Conservation (phyloP, 768 basidiomycete genomes). For the Chlorophyllum brunneum region DNA sequence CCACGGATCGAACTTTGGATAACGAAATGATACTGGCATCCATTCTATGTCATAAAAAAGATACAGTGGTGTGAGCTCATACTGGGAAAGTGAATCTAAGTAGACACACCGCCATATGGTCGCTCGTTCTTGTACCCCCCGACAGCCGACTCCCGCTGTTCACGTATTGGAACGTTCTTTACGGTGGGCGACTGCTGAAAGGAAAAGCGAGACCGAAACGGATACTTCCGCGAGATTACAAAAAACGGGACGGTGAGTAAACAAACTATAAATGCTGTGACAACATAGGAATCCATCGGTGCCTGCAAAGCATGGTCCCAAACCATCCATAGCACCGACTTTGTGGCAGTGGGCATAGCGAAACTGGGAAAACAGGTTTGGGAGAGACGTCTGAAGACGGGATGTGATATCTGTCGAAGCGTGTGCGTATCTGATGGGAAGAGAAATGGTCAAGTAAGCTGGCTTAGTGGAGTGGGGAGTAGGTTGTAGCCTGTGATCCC, state of each 20-base stretch:
- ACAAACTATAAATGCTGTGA: slow-evolving; percentile 1
- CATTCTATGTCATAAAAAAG: slow-evolving; percentile 36
- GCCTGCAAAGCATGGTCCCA: not conserved
- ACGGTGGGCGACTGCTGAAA: not conserved
- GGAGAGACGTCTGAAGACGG: not conserved
- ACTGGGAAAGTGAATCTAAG: not conserved
- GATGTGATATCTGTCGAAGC: not conserved
- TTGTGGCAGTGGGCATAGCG: not conserved
- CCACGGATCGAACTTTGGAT: slow-evolving; percentile 45
- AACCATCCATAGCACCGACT: not conserved
- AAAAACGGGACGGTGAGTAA: not conserved
- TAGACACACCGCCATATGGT: slow-evolving; percentile 1
- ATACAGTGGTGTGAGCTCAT: slow-evolving; percentile 14
- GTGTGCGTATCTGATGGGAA: too few species aligned
- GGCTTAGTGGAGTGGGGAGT: too few species aligned
- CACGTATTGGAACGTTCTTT: not conserved
- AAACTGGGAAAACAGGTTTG: not conserved
- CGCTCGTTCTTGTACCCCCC: not conserved
- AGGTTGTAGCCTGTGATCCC: too few species aligned
- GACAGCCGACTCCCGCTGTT: not conserved
- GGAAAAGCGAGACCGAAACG: not conserved
- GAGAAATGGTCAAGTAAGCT: too few species aligned
- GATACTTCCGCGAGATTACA: not conserved
- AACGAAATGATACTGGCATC: slow-evolving; percentile 46
- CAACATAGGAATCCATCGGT: not conserved